Base-by-base conservation (phyloP, 768 basidiomycete genomes). In the Glaciozyma martinii region DNA sequence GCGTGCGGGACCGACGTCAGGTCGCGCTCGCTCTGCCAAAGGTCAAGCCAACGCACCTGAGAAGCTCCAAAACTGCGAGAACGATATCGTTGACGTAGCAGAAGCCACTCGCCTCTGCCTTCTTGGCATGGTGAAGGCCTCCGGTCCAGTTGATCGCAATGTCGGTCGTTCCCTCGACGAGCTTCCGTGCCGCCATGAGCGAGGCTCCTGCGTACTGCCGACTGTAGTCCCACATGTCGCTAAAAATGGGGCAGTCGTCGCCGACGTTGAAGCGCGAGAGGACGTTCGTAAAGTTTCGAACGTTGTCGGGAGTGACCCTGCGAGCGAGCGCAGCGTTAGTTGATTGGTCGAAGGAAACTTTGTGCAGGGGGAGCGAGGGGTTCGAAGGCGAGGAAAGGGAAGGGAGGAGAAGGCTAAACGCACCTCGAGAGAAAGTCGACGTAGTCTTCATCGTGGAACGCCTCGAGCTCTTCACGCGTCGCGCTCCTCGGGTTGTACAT, bases 61-160 rank as follows among this genome's bases (percentile, higher is more conserved):
- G 80, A 40, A 99, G 81, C 73, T 99, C 94, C 23, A 98, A 79
- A 56, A 99, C 95, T 0, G 86, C 91, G 1, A 99, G 80, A 1
- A 98, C 69, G 19, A 71, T 71, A 57, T 71, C 69, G 75, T 99
- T 99, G 27, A 98, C 84, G 76, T 97, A 99, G 77, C 94, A 99
- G 76, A 99, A 99, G 3, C 94, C 94, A 73, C 92, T 97, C 12
- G 95, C 93, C 78, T 98, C 94, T 0, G 90, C 89, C 67, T 93
- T 87, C 79, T 98, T 98, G 3, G 94, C 95, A 73, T 99, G 95
- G 77, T 99, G 95, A 25, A 99, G 81, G 0, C 95, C 95, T 1
- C 95, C 95, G 27, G 92, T 92, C 95, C 95, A 99, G 74, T 97
- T 98, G 72, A 99, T 90, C 0, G 95, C 95, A 50, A 94, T 97